Percentiles rank a stretch among this genome's conserved stretches.
phyloP scores from a whole-genome alignment of 148 eudicot species.

The Hydrangea macrophylla region DNA sequence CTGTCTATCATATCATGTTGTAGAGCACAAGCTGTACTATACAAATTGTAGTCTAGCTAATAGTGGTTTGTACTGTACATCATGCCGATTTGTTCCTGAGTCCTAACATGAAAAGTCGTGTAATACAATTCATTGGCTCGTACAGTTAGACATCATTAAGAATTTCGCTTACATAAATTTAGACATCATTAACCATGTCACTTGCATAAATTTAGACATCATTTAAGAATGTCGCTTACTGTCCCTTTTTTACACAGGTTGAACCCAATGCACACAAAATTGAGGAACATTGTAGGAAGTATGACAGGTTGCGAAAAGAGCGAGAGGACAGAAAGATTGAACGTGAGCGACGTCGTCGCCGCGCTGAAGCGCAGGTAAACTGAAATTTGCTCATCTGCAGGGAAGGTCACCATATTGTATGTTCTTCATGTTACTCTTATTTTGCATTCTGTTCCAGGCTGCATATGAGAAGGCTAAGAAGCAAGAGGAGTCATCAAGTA shows the following conservation, averaged over 20 bases:
- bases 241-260: constrained; percentile 44
- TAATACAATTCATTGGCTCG: too few relatives aligned
- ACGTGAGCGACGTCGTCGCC: constrained; percentile 61
- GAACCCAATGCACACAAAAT: constrained; percentile 89
- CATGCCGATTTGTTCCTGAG: too few relatives aligned
- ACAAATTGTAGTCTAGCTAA: too few relatives aligned
- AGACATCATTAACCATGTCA: too few relatives aligned
- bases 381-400: background rate
- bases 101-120: too few relatives aligned
- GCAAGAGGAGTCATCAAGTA: constrained; percentile 67
- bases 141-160: too few relatives aligned
- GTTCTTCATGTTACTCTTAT: background rate
- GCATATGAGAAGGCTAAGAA: constrained; percentile 93
- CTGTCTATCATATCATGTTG: too few relatives aligned
- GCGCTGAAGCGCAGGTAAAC: constrained; percentile 68
- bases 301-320: constrained; percentile 76
- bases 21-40: too few relatives aligned
- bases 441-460: constrained; percentile 44
- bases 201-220: too few relatives aligned
- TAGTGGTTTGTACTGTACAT: too few relatives aligned
- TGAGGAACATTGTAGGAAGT: constrained; percentile 84
- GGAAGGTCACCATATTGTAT: background rate
- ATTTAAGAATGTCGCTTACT: background rate
- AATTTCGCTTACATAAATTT: too few relatives aligned
- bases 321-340: constrained; percentile 53